Evolutionary conservation across 805 yeast species (phyloP), one percentile per base, ranked within the genome.

Genomic region (Wickerhamiella azyma): DNA sequence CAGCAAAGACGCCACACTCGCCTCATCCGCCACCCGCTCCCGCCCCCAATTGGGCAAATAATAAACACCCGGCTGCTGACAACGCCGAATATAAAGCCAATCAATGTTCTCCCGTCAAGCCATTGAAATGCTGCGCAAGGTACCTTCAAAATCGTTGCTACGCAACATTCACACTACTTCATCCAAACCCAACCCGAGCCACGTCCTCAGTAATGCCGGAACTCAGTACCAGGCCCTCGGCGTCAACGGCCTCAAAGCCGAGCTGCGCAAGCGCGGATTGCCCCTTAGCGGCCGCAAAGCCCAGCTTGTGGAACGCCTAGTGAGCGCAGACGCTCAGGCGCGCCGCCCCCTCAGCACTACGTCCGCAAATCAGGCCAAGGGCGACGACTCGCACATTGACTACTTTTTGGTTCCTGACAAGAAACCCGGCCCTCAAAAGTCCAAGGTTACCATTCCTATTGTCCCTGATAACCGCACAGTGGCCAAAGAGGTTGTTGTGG

Each of bases 201-300:
- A 56, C 33, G 48, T 62, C 37, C 55, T 62, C 13, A 51, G 58
- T 16, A 41, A 50, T 6, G 42, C 28, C 21, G 52, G 57, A 16
- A 43, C 57, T 14, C 58, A 57, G 39, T 62, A 56, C 50, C 41
- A 59, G 19, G 50, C 59, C 9, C 70, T 77, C 74, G 74, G 75
- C 37, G 62, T 78, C 35, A 71, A 72, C 45, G 67, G 74, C 1
- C 66, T 79, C 52, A 77, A 74, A 56, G 59, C 58, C 44, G 84
- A 79, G 57, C 77, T 84, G 57, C 72, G 73, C 47, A 65, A 63
- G 47, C 69, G 79, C 50, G 82, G 83, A 0, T 59, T 79, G 49
- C 75, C 72, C 53, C 71, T 77, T 0, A 63, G 75, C n/a, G 86
- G 86, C 11, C 68, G 68, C 42, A 79, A 79, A 55, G 59, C 70